Conservation (phyloP, 176 grass and related monocot species). For the Oryza brachyantha region DNA sequence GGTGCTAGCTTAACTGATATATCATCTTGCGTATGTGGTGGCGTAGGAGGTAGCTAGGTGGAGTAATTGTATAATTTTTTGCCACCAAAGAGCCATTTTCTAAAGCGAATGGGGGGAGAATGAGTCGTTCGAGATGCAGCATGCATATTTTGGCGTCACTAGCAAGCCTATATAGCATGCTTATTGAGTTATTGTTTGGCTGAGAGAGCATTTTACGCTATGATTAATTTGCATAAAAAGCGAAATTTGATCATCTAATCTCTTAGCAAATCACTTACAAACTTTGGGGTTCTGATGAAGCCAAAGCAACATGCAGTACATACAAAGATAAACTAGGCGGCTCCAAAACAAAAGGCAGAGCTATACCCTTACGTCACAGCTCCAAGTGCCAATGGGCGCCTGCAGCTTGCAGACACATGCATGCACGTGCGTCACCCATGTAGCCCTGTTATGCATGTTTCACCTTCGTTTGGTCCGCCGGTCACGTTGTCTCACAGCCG, state of each 20-base stretch:
- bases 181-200: neutral
- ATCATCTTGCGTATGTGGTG: neutral
- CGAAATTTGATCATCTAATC: neutral
- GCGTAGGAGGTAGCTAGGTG: neutral
- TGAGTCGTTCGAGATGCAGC: neutral
- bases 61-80: neutral
- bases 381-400: neutral
- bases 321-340: neutral
- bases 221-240: neutral
- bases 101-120: neutral
- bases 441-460: slow-evolving; percentile 4
- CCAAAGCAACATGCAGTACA: neutral
- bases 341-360: slow-evolving; percentile 6
- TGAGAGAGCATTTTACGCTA: neutral
- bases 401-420: neutral
- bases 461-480: neutral
- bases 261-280: neutral
- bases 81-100: neutral
- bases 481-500: neutral
- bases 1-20: neutral
- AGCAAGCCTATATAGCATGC: too few relatives aligned
- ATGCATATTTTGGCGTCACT: neutral
- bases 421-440: slow-evolving; percentile 17
- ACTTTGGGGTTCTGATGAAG: neutral
- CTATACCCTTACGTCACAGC: neutral